phyloP scores from a whole-genome alignment of 805 yeast species.

The Saturnispora dispora region DNA sequence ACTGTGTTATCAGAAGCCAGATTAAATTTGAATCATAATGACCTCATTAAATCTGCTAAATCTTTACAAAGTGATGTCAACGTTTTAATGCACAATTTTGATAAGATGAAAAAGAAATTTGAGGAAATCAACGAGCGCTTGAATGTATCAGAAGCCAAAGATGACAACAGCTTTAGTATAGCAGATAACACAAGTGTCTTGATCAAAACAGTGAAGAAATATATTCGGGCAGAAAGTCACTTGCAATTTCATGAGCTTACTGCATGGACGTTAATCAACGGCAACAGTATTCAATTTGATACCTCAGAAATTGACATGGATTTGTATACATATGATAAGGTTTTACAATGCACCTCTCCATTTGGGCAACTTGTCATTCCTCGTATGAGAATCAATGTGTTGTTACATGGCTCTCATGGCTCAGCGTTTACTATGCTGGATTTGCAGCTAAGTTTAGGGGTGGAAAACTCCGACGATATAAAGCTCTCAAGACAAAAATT shows the following conservation, averaged over 20 bases:
- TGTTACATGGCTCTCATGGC: slow-evolving; percentile 29
- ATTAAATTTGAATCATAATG: slow-evolving; percentile 3
- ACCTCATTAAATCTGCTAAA: background rate
- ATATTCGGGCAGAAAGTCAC: background rate
- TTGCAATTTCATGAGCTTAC: background rate
- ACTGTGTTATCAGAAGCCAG: slow-evolving; percentile 1
- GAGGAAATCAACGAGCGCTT: background rate
- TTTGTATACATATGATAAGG: slow-evolving; percentile 14
- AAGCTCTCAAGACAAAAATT: slow-evolving; percentile 32
- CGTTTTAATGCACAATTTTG: slow-evolving; percentile 1
- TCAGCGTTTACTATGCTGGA: slow-evolving; percentile 36
- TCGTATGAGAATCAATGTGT: slow-evolving; percentile 30
- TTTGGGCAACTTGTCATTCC: slow-evolving; percentile 36
- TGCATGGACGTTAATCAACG: slow-evolving; percentile 7
- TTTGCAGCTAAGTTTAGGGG: slow-evolving; percentile 34
- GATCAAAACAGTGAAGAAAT: slow-evolving; percentile 2
- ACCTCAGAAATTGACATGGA: slow-evolving; percentile 7
- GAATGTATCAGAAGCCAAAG: background rate
- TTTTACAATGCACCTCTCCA: slow-evolving; percentile 16
- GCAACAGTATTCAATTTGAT: slow-evolving; percentile 15
- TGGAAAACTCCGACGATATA: slow-evolving; percentile 31
- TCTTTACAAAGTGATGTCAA: background rate
- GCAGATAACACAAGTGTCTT: slow-evolving; percentile 2
- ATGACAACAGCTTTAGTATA: background rate
- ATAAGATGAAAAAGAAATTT: background rate